These are phyloP conservation scores for Sporothrix euskadiensis DNA, from an alignment of 2,329 filamentous ascomycete species.

Conservation along the genomic window DNA sequence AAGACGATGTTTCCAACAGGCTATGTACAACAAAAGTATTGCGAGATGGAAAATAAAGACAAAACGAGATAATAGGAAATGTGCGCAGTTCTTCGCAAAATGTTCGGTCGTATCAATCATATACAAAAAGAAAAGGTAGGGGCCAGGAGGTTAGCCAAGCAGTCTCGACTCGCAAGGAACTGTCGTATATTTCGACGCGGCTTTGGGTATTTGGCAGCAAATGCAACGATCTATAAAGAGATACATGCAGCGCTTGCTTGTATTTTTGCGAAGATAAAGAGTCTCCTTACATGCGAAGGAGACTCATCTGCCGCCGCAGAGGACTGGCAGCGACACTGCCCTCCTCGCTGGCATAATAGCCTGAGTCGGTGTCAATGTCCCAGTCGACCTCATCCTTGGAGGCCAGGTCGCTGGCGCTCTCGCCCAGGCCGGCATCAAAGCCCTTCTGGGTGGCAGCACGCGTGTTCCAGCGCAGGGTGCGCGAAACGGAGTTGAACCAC, in stretches of 20 bases:
- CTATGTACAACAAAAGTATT: conserved; percentile 3
- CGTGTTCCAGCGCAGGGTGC: conserved; percentile 93
- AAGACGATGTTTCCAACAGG: conserved; percentile 12
- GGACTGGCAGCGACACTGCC: conserved; percentile 68
- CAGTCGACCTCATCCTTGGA: conserved; percentile 66
- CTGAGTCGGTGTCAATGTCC: conserved; percentile 91
- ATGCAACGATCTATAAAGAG: background rate
- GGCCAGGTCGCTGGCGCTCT: conserved; percentile 47
- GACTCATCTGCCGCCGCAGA: conserved; percentile 70
- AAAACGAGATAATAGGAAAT: background rate
- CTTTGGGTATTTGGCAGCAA: background rate
- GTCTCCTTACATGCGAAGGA: conserved; percentile 58
- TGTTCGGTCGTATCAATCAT: conserved; percentile 19
- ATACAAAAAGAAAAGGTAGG: background rate
- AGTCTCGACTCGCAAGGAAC: background rate
- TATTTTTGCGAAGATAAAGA: background rate
- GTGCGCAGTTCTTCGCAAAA: background rate
- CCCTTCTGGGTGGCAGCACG: conserved; percentile 89
- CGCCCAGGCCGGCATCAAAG: conserved; percentile 59
- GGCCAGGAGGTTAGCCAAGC: too few relatives aligned
- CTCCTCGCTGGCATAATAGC: conserved; percentile 70
- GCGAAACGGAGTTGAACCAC: conserved; percentile 94
- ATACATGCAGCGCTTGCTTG: conserved; percentile 4
- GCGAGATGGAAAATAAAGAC: background rate
- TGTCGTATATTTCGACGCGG: background rate